phyloP scores from a whole-genome alignment of 176 grass and related monocot genomes.

The Paspalum notatum region DNA sequence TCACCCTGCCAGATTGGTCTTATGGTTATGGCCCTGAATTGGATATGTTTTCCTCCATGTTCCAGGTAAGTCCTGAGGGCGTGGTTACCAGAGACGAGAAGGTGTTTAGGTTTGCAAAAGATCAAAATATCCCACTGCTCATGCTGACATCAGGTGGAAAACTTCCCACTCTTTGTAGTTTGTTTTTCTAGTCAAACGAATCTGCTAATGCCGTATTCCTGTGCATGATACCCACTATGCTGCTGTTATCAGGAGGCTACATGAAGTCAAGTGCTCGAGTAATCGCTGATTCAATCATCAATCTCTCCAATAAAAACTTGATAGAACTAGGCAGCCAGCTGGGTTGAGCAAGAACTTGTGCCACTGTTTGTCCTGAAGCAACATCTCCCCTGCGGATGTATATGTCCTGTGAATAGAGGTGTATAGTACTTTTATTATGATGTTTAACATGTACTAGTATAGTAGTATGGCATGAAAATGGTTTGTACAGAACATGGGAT shows the following conservation, averaged over 20 bases:
- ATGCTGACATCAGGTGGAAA: constrained; percentile 94
- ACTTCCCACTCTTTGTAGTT: not conserved
- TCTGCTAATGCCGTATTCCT: not conserved
- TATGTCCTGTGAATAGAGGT: constrained; percentile 2
- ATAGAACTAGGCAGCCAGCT: constrained; percentile 50
- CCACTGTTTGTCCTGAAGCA: not conserved
- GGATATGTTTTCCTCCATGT: not conserved
- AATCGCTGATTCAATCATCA: constrained; percentile 81
- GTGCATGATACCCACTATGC: not conserved
- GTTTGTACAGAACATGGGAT: not conserved
- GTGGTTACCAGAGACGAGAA: constrained; percentile 89
- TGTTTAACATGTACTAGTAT: not conserved
- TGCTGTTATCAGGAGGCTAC: constrained; percentile 71
- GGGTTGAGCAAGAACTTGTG: constrained; percentile 24
- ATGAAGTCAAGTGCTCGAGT: constrained; percentile 94
- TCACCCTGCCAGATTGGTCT: not conserved
- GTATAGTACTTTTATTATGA: not conserved
- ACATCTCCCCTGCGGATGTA: constrained; percentile 4
- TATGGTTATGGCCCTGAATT: not conserved
- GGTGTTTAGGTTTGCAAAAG: constrained; percentile 84
- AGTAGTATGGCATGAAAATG: not conserved
- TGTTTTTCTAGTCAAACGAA: not conserved
- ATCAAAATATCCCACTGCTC: constrained; percentile 83
- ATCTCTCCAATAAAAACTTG: constrained; percentile 82
- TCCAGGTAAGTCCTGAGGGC: constrained; percentile 76